Evolutionary conservation across 176 grass and related monocot genomes (phyloP), one percentile per base, ranked within the genome.

Genomic region (Ampelocalamus luodianensis): DNA sequence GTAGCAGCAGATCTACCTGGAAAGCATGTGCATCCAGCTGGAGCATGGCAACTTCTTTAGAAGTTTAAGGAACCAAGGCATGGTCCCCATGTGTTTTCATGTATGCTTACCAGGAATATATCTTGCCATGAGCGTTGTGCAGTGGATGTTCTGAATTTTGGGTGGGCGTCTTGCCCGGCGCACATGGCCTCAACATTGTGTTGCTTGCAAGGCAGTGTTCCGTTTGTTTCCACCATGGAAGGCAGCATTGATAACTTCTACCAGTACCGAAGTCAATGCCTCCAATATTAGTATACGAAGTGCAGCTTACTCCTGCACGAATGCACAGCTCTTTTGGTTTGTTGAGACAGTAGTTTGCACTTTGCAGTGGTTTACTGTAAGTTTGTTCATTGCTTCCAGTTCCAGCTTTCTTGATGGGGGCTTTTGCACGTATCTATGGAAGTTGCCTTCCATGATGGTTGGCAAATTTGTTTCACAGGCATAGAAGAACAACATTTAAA

Each of bases 1-100:
- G 61, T 91, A 65, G 72, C 71, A 68, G 49, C 80, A 68, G 37
- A 74, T 64, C 89, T 75, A 84, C 81, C 89, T 87, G 76, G 85
- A 76, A 84, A 80, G 76, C 89, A 76, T 87, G 85, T 91, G 81
- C 53, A 65, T 5, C n/a, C 69, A 46, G 14, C 68, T 87, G 61
- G 59, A 80, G 62, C 34, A 40, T 55, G 54, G 68, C 62, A 77
- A 75, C 63, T 83, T 77, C 36, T 67, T 34, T 78, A 27, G 10
- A 78, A 60, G 8, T 78, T 68, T 46, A 61, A 46, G 68, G 66
- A 66, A 40, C 80, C 67, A 84, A 54, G 5, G 63, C 76, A 65
- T 76, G 85, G 81, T 16, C 81, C 53, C 76, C 70, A 76, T 80
- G 81, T 76, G 63, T 36, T 80, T 79, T 51, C 68, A 62, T 62